Evolutionary conservation across 75 land plant species (phyloP).

Genomic region (Azolla pinnata): DNA sequence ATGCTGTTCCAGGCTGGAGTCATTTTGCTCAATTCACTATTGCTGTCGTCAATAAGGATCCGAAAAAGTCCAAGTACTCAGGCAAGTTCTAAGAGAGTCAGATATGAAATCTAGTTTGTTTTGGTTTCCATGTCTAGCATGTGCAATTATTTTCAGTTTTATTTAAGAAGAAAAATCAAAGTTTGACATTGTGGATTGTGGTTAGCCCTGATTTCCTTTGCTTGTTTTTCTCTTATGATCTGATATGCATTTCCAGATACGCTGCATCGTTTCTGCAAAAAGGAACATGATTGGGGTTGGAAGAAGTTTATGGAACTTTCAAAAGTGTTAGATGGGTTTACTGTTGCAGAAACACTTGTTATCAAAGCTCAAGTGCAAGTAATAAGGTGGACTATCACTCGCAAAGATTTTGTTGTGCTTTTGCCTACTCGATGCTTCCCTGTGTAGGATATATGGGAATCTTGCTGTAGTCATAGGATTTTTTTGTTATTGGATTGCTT

Average conservation of each 20-base stretch:
- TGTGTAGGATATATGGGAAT: neutral
- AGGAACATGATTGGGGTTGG: conserved; percentile 99
- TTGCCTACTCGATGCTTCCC: neutral
- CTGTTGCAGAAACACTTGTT: conserved; percentile 76
- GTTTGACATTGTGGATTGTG: neutral
- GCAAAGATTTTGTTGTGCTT: no score
- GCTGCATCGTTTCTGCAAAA: conserved; percentile 95
- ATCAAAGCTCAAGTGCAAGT: conserved; percentile 99
- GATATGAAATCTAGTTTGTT: neutral
- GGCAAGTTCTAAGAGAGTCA: conserved; percentile 33
- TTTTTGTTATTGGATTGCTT: neutral
- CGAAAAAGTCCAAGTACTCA: conserved; percentile 96
- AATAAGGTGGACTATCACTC: no score
- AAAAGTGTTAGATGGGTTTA: conserved; percentile 93
- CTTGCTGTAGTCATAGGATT: neutral
- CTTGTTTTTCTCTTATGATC: neutral
- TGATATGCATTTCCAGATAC: conserved; percentile 69
- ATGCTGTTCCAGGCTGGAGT: conserved; percentile 72
- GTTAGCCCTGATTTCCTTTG: neutral
- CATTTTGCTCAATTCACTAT: conserved; percentile 99
- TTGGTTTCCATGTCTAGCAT: neutral
- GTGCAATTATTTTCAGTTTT: no score
- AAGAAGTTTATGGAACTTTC: conserved; percentile 99
- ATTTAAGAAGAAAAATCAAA: no score
- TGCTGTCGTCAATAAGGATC: conserved; percentile 99